Evolutionary conservation across 129 eudicot genomes (phyloP).

Genomic region (Pulicaria dysenterica): DNA sequence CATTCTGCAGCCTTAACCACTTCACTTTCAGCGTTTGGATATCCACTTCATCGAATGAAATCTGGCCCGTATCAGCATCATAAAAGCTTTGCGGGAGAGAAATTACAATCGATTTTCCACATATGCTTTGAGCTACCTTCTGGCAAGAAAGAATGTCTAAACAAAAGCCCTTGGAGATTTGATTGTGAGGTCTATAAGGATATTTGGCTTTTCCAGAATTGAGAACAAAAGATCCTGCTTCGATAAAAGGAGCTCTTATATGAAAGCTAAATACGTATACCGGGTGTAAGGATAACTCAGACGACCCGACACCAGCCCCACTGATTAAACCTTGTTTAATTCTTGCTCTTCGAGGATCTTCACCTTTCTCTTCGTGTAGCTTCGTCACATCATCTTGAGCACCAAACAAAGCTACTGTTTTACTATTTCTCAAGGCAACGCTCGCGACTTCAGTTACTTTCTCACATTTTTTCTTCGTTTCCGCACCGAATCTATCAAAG

Average conservation of each 20-base stretch:
- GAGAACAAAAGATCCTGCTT: conserved; percentile 43
- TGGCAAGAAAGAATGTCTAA: too few species aligned
- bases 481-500: conserved; percentile 72
- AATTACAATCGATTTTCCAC: conserved; percentile 33
- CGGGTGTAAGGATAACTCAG: conserved; percentile 45
- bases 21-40: conserved; percentile 25
- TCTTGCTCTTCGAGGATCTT: conserved; percentile 65
- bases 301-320: too few species aligned
- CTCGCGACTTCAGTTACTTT: conserved; percentile 88
- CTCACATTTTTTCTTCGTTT: conserved; percentile 79
- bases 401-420: conserved; percentile 89
- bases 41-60: conserved; percentile 22
- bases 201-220: conserved; percentile 39
- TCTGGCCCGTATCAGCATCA: conserved; percentile 26
- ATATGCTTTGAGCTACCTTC: conserved; percentile 35
- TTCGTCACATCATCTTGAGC: conserved; percentile 76
- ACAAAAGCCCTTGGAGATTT: too few species aligned
- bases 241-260: conserved; percentile 75
- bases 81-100: conserved; percentile 33
- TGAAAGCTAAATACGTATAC: conserved; percentile 82
- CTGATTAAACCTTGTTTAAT: conserved; percentile 70
- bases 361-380: conserved; percentile 62
- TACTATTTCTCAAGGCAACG: conserved; percentile 81
- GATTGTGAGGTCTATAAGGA: too few species aligned
- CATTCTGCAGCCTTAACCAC: conserved; percentile 36